phyloP scores from a whole-genome alignment of 805 yeast genomes.

The Ogataea nitratoaversa region DNA sequence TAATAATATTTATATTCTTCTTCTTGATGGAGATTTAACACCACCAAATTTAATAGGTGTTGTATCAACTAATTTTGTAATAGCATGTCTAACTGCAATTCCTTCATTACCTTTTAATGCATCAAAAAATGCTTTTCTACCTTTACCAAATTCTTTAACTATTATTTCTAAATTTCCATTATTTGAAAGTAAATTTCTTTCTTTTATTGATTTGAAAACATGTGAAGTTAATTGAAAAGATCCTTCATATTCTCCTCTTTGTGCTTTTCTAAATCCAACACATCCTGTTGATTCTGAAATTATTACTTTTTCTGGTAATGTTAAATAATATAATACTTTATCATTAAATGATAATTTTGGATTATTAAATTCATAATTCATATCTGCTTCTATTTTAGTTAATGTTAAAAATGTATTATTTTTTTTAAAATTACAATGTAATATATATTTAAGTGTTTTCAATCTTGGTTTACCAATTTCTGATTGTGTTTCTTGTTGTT shows the following conservation, averaged over 20 bases:
- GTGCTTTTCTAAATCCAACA: conserved; percentile 84
- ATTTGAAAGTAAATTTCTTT: conserved; percentile 37
- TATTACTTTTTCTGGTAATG: conserved; percentile 72
- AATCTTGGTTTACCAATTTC: conserved; percentile 11
- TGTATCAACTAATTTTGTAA: conserved; percentile 69
- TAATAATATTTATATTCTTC: conserved; percentile 46
- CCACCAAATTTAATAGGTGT: conserved; percentile 92
- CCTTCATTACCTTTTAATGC: conserved; percentile 93
- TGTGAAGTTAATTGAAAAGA: conserved; percentile 77
- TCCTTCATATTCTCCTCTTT: conserved; percentile 91
- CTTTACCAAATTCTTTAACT: conserved; percentile 80
- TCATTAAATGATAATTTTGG: conserved; percentile 56
- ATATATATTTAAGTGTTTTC: conserved; percentile 54
- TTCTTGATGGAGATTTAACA: conserved; percentile 72
- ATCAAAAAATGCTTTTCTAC: conserved; percentile 79
- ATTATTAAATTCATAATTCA: conserved; percentile 52
- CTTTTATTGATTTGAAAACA: conserved; percentile 64
- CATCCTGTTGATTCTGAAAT: conserved; percentile 74
- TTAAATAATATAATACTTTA: conserved; percentile 70
- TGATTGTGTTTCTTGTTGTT: conserved; percentile 3
- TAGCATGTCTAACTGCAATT: conserved; percentile 53
- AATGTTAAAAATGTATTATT: conserved; percentile 82
- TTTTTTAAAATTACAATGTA: conserved; percentile 72
- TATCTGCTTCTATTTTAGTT: conserved; percentile 64
- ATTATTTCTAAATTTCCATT: conserved; percentile 66